A percentile compares a stretch with the other conserved stretches of the same genome.
phyloP scores from a whole-genome alignment of 768 basidiomycete genomes.

The Russula griseocarnosa region DNA sequence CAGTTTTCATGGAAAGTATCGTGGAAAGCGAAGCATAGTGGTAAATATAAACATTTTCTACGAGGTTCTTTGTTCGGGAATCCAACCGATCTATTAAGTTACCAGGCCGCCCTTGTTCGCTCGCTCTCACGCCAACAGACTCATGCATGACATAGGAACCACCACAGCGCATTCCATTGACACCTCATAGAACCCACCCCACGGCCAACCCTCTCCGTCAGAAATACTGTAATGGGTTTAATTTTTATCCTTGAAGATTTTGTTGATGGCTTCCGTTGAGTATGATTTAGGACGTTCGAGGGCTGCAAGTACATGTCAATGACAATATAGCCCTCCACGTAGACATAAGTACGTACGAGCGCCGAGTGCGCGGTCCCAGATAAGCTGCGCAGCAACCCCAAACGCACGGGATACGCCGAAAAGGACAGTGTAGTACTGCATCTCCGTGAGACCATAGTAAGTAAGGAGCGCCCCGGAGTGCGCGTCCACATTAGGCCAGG shows the following conservation, averaged over 20 bases:
- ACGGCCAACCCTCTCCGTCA: conserved; percentile 9
- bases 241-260: conserved; percentile 65
- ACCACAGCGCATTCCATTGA: not conserved
- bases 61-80: not conserved
- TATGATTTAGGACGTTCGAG: conserved; percentile 91
- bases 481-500: conserved; percentile 96
- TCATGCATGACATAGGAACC: not conserved
- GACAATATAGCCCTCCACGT: conserved; percentile 4
- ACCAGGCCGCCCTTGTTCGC: conserved; percentile 4
- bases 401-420: conserved; percentile 96
- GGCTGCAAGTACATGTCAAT: conserved; percentile 39
- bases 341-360: conserved; percentile 56
- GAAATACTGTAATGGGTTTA: conserved; percentile 19
- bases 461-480: conserved; percentile 89
- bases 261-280: conserved; percentile 73
- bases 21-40: conserved; percentile 7
- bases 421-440: conserved; percentile 96
- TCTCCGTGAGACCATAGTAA: conserved; percentile 81
- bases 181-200: conserved; percentile 4
- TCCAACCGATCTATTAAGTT: conserved; percentile 5
- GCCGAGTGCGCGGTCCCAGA: conserved; percentile 91
- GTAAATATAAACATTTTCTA: conserved; percentile 11
- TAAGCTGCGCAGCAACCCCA: conserved; percentile 82
- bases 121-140: conserved; percentile 15
- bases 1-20: not conserved